Conservation (phyloP, 2,329 filamentous ascomycete species). For the Graphiopsis chlorocephala region DNA sequence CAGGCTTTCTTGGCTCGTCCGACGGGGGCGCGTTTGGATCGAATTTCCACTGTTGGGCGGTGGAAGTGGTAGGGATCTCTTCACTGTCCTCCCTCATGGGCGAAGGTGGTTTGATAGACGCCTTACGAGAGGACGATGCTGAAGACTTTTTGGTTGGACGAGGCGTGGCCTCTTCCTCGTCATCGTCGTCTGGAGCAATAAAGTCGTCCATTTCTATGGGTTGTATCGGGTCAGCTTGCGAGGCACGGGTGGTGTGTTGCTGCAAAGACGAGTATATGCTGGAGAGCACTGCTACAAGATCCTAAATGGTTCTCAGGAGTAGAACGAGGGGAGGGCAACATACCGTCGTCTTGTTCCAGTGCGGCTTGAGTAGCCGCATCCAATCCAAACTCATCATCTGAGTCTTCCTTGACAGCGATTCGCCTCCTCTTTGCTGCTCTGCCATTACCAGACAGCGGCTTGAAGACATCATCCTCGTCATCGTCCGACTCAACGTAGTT, state of each 20-base stretch:
- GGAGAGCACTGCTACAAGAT: slow-evolving; percentile 21
- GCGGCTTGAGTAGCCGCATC: slow-evolving; percentile 57
- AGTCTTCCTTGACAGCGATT: slow-evolving; percentile 61
- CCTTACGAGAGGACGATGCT: slow-evolving; percentile 42
- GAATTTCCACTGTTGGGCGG: slow-evolving; percentile 78
- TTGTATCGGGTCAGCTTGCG: slow-evolving; percentile 19
- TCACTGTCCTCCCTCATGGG: slow-evolving; percentile 46
- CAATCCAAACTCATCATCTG: slow-evolving; percentile 67
- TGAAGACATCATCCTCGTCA: slow-evolving; percentile 68
- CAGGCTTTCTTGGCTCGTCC: slow-evolving; percentile 45
- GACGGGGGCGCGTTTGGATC: slow-evolving; percentile 59
- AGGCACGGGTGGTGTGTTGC: not conserved
- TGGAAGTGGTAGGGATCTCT: slow-evolving; percentile 60
- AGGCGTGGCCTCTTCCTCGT: slow-evolving; percentile 57
- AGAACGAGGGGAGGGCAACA: not conserved
- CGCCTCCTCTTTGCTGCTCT: slow-evolving; percentile 57
- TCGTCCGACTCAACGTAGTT: slow-evolving; percentile 86
- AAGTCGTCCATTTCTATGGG: slow-evolving; percentile 75
- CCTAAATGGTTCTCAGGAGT: slow-evolving; percentile 21
- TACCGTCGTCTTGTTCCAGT: slow-evolving; percentile 60
- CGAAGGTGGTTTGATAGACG: slow-evolving; percentile 39
- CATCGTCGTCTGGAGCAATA: slow-evolving; percentile 81
- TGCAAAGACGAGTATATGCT: slow-evolving; percentile 10
- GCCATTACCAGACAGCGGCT: slow-evolving; percentile 48
- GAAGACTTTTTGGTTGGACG: slow-evolving; percentile 60